Evolutionary conservation across 75 land plant genomes (phyloP), one percentile per base, ranked within the genome.

Genomic region (Cupressus sempervirens): DNA sequence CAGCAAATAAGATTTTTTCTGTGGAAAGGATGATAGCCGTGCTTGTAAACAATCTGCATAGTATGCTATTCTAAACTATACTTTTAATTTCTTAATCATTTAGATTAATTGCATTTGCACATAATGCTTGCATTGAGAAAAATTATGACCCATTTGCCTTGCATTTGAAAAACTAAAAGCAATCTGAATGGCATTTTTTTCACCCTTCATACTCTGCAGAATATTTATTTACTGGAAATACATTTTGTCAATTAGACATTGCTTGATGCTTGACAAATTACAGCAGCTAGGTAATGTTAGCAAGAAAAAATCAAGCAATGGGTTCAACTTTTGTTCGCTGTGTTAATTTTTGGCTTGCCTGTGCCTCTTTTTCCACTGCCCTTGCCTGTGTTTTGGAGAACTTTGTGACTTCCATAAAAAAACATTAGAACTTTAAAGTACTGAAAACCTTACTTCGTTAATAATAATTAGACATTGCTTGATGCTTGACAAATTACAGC

Each of bases 1-100:
- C 92, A 76, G 90, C 90, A 83, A 91, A 88, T 67, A 91, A 94
- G 84, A 87, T 91, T 76, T 97, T 96, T 92, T 93, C 95, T 74
- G 94, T 97, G 41, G 98, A 97, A 86, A 90, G 93, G 87, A 97
- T 96, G 98, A 90, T 92, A 76, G 88, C 93, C 3, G 86, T 93
- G 68, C 94, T 97, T 82, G 88, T 92, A 72, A 92, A 92, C 84
- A 97, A 97, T 91, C 88, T 96, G 81, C 96, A 97, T 85, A 91
- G 99, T 96, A 93, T 76, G 96, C 81, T 14, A 50, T 30, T 56
- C 86, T 43, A 23, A 41, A 20, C 80, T 43, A 1, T 20, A 77
- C 43, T 77, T 1, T 41, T 43, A 18, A n/a, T 77, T 20, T 75
- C 26, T 77, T 23, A 77, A 41, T 40, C 9, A 77, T 41, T 18